A percentile compares a stretch with the other conserved stretches of the same genome.
These are phyloP conservation scores for Solanum lycopersicoides DNA, from an alignment of 257 asterid genomes.

Conservation along the genomic window DNA sequence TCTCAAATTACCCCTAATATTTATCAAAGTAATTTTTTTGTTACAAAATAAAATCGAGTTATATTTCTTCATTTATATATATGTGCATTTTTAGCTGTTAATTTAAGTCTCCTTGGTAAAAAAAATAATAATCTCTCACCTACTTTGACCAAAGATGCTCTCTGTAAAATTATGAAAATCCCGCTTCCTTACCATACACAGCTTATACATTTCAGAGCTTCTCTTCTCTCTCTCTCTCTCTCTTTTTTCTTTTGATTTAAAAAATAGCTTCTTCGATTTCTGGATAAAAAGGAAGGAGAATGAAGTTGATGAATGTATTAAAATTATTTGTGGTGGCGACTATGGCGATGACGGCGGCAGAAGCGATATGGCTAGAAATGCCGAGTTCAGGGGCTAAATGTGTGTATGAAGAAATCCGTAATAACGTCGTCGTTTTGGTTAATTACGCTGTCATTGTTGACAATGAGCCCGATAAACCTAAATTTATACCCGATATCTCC, in stretches of 20 bases:
- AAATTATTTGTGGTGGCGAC: background rate
- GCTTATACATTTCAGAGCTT: background rate
- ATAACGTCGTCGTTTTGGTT: slow-evolving; percentile 52
- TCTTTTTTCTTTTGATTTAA: background rate
- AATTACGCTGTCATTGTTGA: slow-evolving; percentile 55
- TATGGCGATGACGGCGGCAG: slow-evolving; percentile 24
- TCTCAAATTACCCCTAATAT: too few relatives aligned
- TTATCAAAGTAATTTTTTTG: too few relatives aligned
- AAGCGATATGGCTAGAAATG: slow-evolving; percentile 58
- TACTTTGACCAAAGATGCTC: background rate
- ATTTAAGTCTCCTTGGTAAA: too few relatives aligned
- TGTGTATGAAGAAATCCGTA: slow-evolving; percentile 53
- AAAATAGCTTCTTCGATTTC: background rate
- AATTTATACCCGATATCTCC: slow-evolving; percentile 33
- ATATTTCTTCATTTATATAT: too few relatives aligned
- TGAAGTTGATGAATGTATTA: background rate
- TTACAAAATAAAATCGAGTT: too few relatives aligned
- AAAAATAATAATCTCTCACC: background rate
- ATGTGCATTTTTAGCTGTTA: too few relatives aligned
- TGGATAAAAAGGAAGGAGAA: background rate
- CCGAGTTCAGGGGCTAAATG: slow-evolving; percentile 59
- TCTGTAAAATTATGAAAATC: background rate
- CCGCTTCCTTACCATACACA: background rate
- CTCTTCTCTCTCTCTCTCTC: background rate
- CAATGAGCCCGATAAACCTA: slow-evolving; percentile 15